Base-by-base conservation (phyloP, 352 stramenopile genomes). In the Phytophthora meadii region DNA sequence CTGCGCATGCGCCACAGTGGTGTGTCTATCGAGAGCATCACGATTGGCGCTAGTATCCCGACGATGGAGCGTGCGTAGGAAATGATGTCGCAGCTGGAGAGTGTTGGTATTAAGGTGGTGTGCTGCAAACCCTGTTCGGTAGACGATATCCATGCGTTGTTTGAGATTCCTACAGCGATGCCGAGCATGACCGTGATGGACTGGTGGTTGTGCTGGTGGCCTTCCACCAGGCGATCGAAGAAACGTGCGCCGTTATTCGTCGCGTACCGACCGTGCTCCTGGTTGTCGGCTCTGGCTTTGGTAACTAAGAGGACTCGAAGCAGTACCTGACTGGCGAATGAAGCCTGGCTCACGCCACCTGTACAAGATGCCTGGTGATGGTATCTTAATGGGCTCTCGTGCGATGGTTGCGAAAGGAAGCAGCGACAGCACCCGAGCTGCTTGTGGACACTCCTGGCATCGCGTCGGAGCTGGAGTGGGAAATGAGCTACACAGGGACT, bases 331-430 rank as follows among this genome's bases (percentile, higher is more conserved):
- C 87, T 17, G 89, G 88, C 6, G 87, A 95, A 14, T 96, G 88
- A 88, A 95, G 86, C 55, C 15, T 91, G 11, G 56, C 65, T 25
- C 79, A 34, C 85, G 76, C 3, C 59, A 79, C 40, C 24, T 73
- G 11, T 50, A 74, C 36, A 89, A 86, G 73, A 95, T 96, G 87
- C 89, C 89, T 15, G 78, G 74, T 5, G 88, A 96, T 48, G 88
- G 75, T 67, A 93, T 96, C 48, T 69, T 97, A 14, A 45, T 97
- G 17, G 89, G 74, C 24, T 96, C 87, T 22, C 85, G 89, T 30
- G 78, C 94, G 15, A 95, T 96, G 87, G 87, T 94, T 28, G 87
- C 88, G 4, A n/a, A 93, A 93, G 61, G 88, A 97, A 68, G 88
- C 89, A 15, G 81, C 89, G 22, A 97, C 89, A 1, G 84, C 85